Conservation (phyloP, 106 monocot species). For the Dioscorea dumetorum region DNA sequence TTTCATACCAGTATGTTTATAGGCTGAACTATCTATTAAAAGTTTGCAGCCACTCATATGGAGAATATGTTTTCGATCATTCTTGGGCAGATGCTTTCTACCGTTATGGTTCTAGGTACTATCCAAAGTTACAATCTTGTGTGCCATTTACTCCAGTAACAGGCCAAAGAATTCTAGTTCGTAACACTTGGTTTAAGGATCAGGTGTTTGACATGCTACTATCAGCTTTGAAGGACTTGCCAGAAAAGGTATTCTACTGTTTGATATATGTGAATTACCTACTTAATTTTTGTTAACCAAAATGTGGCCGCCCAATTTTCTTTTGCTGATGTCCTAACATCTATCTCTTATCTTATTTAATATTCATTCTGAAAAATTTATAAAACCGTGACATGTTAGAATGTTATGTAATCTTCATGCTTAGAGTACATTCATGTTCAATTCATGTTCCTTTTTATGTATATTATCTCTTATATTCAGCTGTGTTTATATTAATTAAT, state of each 20-base stretch:
- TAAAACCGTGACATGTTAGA: too few species aligned
- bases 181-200: slow-evolving; percentile 59
- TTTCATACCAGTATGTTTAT: background rate
- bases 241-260: slow-evolving; percentile 55
- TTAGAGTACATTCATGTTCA: too few species aligned
- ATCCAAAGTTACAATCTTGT: slow-evolving; percentile 92
- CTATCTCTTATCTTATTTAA: too few species aligned
- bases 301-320: too few species aligned
- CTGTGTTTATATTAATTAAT: too few species aligned
- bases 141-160: slow-evolving; percentile 99
- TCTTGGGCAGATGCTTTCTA: slow-evolving; percentile 99
- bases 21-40: slow-evolving; percentile 4
- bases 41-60: slow-evolving; percentile 87
- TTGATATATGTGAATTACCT: background rate
- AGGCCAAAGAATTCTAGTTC: slow-evolving; percentile 85
- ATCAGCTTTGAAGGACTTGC: slow-evolving; percentile 59
- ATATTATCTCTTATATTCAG: too few species aligned
- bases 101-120: slow-evolving; percentile 79
- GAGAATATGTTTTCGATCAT: slow-evolving; percentile 96
- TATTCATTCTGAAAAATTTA: too few species aligned
- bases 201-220: slow-evolving; percentile 79
- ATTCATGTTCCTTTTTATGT: too few species aligned
- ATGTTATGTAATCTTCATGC: too few species aligned
- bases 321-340: too few species aligned
- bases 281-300: too few species aligned